Base-by-base conservation (phyloP, 768 basidiomycete species). In the Suillus lakei region DNA sequence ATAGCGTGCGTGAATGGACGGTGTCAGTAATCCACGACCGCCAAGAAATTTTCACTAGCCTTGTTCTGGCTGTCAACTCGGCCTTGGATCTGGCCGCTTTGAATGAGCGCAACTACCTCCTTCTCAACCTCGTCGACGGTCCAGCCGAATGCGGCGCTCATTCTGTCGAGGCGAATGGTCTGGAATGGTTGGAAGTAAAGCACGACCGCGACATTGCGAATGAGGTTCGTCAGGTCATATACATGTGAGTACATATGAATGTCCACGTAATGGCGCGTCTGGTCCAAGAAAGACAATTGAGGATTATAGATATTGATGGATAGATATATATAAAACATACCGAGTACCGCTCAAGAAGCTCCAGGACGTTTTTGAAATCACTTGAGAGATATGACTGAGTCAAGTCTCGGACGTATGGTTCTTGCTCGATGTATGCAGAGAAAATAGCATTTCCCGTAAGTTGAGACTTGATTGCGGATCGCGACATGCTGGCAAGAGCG, bases 151-250 rank as follows among this genome's bases (percentile, higher is more conserved):
- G 95, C 94, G 3, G 78, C 75, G 43, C 91, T 89, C 93, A 98
- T 96, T 41, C 91, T 85, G 50, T 90, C 88, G 34, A 98, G 84
- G 50, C 88, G 84, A 74, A 98, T 93, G 10, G 92, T 88, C 32
- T 91, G 84, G 76, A 96, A 99, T 0, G 96, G 96, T 70, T 89
- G 86, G 82, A 98, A 95, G 78, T 96, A 98, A 56, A 95, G 85
- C n/a, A 87, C 81, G 58, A 98, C 83, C 0, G 94, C 90, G 65
- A 88, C 88, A 69, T 91, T 88, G 46, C 87, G 88, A 76, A 98
- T 91, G 36, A 87, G 81, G 70, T 82, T 83, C 43, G 86, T 85
- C 56, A 99, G 81, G 13, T 84, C 84, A 60, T 78, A 69, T 44
- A 95, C 83, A 72, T 98, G 95, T 5, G 80, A 73, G 6, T 83